Conservation (phyloP, 768 basidiomycete species). For the Ephemerocybe angulata region DNA sequence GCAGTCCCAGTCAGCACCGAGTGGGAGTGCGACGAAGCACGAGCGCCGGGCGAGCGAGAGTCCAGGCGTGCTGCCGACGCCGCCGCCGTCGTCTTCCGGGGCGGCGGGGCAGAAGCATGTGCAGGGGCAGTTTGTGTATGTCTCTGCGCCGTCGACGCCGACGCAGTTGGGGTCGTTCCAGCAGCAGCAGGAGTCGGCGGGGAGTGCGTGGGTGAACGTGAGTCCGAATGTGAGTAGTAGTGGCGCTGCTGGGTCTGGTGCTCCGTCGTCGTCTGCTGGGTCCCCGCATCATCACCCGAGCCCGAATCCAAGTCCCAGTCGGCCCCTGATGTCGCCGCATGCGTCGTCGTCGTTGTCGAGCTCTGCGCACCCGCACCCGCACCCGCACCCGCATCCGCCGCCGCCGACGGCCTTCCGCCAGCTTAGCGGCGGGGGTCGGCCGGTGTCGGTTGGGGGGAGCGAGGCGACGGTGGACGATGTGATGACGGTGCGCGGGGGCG, state of each 20-base stretch:
- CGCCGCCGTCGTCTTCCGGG: no score
- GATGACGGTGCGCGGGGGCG: conserved; percentile 28
- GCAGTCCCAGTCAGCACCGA: not conserved
- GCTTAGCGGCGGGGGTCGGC: conserved; percentile 10
- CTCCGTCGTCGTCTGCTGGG: not conserved
- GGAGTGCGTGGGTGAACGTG: not conserved
- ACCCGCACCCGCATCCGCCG: not conserved
- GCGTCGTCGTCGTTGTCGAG: not conserved
- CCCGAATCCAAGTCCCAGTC: not conserved
- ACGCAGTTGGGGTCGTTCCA: no score
- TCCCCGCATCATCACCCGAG: not conserved
- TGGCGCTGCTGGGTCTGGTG: not conserved
- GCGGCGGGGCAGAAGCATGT: no score
- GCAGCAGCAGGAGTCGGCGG: not conserved
- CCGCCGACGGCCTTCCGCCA: conserved; percentile 1
- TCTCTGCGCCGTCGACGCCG: no score
- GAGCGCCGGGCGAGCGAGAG: not conserved
- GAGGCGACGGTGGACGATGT: conserved; percentile 43
- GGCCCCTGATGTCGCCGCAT: not conserved
- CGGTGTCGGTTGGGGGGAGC: conserved; percentile 17
- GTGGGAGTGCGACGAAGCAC: not conserved
- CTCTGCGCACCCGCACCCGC: not conserved
- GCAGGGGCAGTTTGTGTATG: no score
- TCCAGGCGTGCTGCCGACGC: no score
- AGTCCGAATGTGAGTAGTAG: conserved; percentile 4